phyloP scores from a whole-genome alignment of 106 monocot genomes.

The Hemerocallis citrina region DNA sequence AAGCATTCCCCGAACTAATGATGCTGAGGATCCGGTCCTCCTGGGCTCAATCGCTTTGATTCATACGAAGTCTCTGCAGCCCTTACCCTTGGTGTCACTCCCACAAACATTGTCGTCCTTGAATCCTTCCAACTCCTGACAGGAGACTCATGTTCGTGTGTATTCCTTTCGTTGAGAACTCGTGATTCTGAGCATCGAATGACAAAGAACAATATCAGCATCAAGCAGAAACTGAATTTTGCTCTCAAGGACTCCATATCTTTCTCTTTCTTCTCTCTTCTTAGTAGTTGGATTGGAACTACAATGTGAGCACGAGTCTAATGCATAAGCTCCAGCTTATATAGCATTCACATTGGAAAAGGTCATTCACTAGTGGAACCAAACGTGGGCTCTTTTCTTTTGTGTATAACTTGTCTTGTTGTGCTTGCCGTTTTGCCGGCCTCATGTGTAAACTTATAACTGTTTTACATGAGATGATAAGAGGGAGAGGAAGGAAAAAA shows the following conservation, averaged over 20 bases:
- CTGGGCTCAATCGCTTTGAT: constrained; percentile 25
- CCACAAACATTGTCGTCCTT: neutral
- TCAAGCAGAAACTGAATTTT: constrained; percentile 7
- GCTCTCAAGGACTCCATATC: neutral
- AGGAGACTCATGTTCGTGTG: neutral
- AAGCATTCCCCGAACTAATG: constrained; percentile 4
- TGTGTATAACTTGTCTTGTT: neutral
- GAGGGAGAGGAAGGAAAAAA: neutral
- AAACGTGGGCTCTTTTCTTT: neutral
- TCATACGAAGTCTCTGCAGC: neutral
- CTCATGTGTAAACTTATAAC: neutral
- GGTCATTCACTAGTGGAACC: neutral
- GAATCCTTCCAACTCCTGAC: neutral
- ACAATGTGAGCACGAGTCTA: constrained; percentile 11
- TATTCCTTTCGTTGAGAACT: neutral
- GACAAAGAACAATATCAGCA: constrained; percentile 10
- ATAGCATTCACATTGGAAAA: constrained; percentile 2
- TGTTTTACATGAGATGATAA: neutral
- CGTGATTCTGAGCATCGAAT: constrained; percentile 6
- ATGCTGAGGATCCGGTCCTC: constrained; percentile 32
- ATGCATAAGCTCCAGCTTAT: constrained; percentile 8
- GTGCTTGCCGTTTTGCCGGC: neutral
- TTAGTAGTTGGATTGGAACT: neutral
- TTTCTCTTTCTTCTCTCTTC: neutral
- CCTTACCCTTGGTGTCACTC: too few species aligned